Evolutionary conservation across 352 stramenopile genomes (phyloP).

Genomic region (Aphanomyces cochlioides): DNA sequence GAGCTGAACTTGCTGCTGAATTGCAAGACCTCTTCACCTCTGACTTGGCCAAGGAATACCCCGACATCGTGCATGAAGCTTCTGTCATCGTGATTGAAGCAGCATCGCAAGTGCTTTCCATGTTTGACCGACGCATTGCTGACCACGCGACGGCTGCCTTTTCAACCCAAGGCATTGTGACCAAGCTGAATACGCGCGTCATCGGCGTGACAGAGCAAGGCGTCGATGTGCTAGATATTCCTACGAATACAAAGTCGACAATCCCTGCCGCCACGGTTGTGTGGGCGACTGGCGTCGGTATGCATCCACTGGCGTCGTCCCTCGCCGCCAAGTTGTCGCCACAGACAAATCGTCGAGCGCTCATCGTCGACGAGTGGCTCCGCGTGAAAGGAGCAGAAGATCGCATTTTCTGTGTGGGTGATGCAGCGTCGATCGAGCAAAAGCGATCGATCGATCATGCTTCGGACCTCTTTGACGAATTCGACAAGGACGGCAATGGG

Average conservation of each 20-base stretch:
- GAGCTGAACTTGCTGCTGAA: conserved; percentile 27
- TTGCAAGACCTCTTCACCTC: conserved; percentile 19
- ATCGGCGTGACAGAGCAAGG: conserved; percentile 2
- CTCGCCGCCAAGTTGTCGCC: neutral
- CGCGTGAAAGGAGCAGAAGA: conserved; percentile 21
- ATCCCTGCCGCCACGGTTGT: neutral
- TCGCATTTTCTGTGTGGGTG: conserved; percentile 19
- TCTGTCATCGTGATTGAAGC: conserved; percentile 17
- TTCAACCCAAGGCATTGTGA: conserved; percentile 19
- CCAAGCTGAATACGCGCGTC: conserved; percentile 12
- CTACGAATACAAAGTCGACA: neutral
- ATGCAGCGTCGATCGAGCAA: conserved; percentile 13
- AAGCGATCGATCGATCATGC: conserved; percentile 12
- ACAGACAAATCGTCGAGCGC: conserved; percentile 20
- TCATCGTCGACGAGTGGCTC: conserved; percentile 25
- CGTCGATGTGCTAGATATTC: conserved; percentile 8
- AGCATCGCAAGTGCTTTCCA: conserved; percentile 10
- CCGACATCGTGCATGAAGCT: neutral
- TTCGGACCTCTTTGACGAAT: conserved; percentile 19
- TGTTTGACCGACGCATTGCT: conserved; percentile 28
- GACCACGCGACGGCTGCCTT: conserved; percentile 21
- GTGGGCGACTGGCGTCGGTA: conserved; percentile 16
- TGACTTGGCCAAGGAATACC: conserved; percentile 25
- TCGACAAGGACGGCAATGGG: neutral
- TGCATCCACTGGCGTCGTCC: conserved; percentile 4